Base-by-base conservation (phyloP, 164 flowering plant species). In the Piper betle region DNA sequence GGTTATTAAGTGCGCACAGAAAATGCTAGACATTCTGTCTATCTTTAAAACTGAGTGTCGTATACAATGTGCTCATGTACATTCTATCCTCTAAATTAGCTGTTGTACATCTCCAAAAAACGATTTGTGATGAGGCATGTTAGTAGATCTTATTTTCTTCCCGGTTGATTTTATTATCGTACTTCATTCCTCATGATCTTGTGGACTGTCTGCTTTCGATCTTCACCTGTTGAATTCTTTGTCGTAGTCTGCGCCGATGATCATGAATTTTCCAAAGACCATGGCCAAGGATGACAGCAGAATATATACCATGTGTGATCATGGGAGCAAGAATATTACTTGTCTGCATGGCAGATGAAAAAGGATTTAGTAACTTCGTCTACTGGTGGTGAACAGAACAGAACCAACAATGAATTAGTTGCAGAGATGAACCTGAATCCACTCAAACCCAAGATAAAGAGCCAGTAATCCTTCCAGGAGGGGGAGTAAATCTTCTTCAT, bases 261-360 rank as follows among this genome's bases (percentile, higher is more conserved):
- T 87, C 81, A 25, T 89, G 85, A 55, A 92, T 89, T 72, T 92
- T 89, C 89, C 91, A 87, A 3, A 89, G 84, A 50, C 96, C 96
- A 55, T 87, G 91, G 48, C 98, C 96, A 75, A 89, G 53, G 56
- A 92, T 79, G 5, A 86, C 91, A 20, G 86, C 72, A 0, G 96
- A 92, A 82, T 92, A 92, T 73, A 92, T 86, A 4, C 91, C 96
- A 55, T 89, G 98, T n/a, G 98, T 92, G 66, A 92, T 81, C 41
- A 92, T 92, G 11, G 96, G 96, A 1, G 93, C 83, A 25, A 92
- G 86, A 68, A 92, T 78, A 50, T 92, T 92, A 61, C 76, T 68
- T 18, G 95, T 85, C 96, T 92, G 73, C 52, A 67, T 41, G 11
- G 42, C 39, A 1, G 8, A 43, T 48, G 58, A 60, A 4, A 37